Evolutionary conservation across 768 basidiomycete genomes (phyloP), one percentile per base, ranked within the genome.

Genomic region (Mycena albidolilacea): DNA sequence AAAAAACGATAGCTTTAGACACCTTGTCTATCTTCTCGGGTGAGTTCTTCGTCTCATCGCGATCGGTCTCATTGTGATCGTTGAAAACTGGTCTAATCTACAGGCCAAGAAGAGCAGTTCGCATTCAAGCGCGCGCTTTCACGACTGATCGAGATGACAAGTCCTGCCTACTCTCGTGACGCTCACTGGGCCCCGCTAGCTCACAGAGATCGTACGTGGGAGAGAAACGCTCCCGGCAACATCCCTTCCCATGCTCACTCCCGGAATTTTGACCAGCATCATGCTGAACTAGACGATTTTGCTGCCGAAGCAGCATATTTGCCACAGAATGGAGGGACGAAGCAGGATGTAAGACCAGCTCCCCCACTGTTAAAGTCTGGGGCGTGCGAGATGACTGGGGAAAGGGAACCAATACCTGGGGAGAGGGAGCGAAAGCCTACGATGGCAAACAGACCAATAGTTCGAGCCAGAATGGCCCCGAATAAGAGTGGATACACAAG

Each of bases 101-200:
- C 81, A 79, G 90, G 87, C 17, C 84, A 90, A 78, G 91, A 91
- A 75, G 90, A 92, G 79, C 85, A 87, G 44, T 91, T 91, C 76
- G 89, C 89, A 1, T 91, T 87, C 84, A 89, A 89, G 81, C 86
- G 90, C 50, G 91, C 90, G 1, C 85, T 91, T 21, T 91, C 90
- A 15, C 83, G 90, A 35, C 80, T 91, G 21, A 80, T 86, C 69
- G 90, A 92, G 79, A 90, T 90, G 88, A 88, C 87, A 19, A 85
- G 84, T 72, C 77, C 79, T 57, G 71, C 63, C 21, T 86, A 87
- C 76, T 75, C 77, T 44, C 70, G 65, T 21, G 72, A 80, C 35
- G 81, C 80, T 60, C 66, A 62, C 10, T 86, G 86, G 85, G 72
- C 76, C 5, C 86, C 85, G 12, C 80, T 86, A 5, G 79, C 83